A percentile compares a stretch with the other conserved stretches of the same genome.
phyloP scores from a whole-genome alignment of 2,329 filamentous ascomycete genomes.

The Sphaceloma murrayae region DNA sequence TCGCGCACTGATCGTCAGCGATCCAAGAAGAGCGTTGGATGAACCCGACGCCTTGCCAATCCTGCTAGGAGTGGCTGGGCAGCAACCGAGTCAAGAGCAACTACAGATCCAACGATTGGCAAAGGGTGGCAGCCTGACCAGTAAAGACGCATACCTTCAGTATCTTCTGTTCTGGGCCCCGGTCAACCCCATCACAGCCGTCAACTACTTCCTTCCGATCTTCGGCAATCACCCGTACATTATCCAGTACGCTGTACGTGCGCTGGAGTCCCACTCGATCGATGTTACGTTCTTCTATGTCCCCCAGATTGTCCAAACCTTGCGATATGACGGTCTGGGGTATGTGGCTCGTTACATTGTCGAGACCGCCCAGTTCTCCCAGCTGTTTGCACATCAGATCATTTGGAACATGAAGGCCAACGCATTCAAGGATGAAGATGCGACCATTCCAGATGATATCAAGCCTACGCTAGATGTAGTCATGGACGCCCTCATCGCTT shows the following conservation, averaged over 20 bases:
- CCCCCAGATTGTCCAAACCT: conserved; percentile 89
- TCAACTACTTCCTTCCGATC: conserved; percentile 84
- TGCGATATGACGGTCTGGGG: conserved; percentile 84
- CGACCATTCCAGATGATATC: conserved; percentile 77
- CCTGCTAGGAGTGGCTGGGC: conserved; percentile 58
- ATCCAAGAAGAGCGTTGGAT: conserved; percentile 69
- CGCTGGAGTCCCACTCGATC: conserved; percentile 86
- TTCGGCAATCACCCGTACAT: conserved; percentile 89
- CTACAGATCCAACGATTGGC: background rate
- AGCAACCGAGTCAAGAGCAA: conserved; percentile 16
- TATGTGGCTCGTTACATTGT: conserved; percentile 96
- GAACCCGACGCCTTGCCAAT: conserved; percentile 78
- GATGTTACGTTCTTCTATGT: conserved; percentile 99
- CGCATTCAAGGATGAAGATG: conserved; percentile 94
- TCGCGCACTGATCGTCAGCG: conserved; percentile 68
- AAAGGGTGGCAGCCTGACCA: conserved; percentile 8
- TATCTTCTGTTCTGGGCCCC: conserved; percentile 90
- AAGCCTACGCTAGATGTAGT: conserved; percentile 91
- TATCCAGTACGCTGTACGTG: conserved; percentile 92
- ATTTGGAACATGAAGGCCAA: conserved; percentile 99
- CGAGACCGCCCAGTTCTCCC: conserved; percentile 95
- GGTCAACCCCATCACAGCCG: conserved; percentile 83
- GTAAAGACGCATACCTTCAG: conserved; percentile 33
- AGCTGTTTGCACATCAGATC: conserved; percentile 96
- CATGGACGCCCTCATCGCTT: conserved; percentile 69